Base-by-base conservation (phyloP, 148 eudicot genomes). In the Camellia lanceoleosa region DNA sequence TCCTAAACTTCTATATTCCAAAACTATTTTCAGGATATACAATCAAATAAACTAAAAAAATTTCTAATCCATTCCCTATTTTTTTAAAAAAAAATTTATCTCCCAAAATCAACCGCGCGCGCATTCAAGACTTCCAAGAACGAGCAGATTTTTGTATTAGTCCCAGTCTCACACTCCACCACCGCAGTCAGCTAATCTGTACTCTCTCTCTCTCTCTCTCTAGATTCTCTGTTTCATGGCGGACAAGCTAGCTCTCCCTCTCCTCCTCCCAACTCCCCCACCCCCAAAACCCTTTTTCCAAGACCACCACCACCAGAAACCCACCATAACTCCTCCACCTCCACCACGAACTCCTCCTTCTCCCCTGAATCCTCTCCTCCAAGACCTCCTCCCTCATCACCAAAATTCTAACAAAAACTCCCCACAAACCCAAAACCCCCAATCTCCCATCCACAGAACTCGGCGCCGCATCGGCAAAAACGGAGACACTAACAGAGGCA, bases 401-500 rank as follows among this genome's bases (percentile, higher is more conserved):
- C 81, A 58, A 16, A 80, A 58, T 14, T 76, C 75, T 68, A 82
- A 81, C 56, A 73, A 83, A 38, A 76, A 68, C 61, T 73, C 83
- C 71, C 13, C 69, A 14, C 71, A 60, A 14, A 14, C 77, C 46
- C 80, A 64, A 10, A 66, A 71, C 30, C 76, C 63, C 71, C 79
- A 18, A 78, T 47, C 87, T 55, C 68, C 70, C 18, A 63, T 84
- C 62, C 77, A 84, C 18, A 79, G 76, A 70, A 85, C 86, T 4
- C 90, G 92, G 11, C 90, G 85, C 15, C 90, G 90, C 5, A 85
- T 93, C 13, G 94, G 97, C 11, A 93, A 87, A 71, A 76, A 78
- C 87, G 82, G 71, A 0, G 97, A 95, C 91, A 84, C 90, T 56
- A 93, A 93, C 85, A 89, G 83, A 14, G 98, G 97, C 44, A 87